phyloP scores from a whole-genome alignment of 2,329 filamentous ascomycete genomes.

The Aspergillus fijiensis region DNA sequence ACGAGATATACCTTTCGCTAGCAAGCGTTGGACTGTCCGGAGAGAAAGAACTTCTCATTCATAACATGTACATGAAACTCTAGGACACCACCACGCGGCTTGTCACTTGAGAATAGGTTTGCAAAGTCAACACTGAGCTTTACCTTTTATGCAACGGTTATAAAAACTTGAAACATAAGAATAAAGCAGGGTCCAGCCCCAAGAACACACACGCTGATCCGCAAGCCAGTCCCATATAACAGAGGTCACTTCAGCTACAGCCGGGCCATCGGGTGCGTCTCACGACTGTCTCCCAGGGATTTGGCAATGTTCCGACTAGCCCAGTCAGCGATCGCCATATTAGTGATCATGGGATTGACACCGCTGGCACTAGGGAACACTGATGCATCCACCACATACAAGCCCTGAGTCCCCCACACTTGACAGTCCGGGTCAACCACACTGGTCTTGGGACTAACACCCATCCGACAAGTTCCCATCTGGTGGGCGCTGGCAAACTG shows the following conservation, averaged over 20 bases:
- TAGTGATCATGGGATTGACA: constrained; percentile 54
- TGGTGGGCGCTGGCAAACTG: constrained; percentile 51
- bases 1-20: too few relatives aligned
- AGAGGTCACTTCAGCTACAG: constrained; percentile 13
- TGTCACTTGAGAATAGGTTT: too few relatives aligned
- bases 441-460: constrained; percentile 38
- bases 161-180: too few relatives aligned
- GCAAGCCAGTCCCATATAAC: too few relatives aligned
- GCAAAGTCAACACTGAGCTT: too few relatives aligned
- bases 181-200: background rate
- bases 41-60: too few relatives aligned
- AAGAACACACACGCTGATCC: too few relatives aligned
- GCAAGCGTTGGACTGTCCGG: too few relatives aligned
- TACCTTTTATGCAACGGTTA: too few relatives aligned
- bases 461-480: constrained; percentile 54
- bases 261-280: constrained; percentile 23
- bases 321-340: constrained; percentile 52
- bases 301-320: constrained; percentile 43
- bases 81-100: too few relatives aligned
- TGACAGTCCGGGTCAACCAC: constrained; percentile 48
- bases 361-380: constrained; percentile 53
- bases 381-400: constrained; percentile 52
- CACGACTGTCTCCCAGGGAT: constrained; percentile 23
- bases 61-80: too few relatives aligned
- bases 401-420: constrained; percentile 48